Conservation (phyloP, 495 filamentous ascomycete species). For the Aspergillus incahuasiensis region DNA sequence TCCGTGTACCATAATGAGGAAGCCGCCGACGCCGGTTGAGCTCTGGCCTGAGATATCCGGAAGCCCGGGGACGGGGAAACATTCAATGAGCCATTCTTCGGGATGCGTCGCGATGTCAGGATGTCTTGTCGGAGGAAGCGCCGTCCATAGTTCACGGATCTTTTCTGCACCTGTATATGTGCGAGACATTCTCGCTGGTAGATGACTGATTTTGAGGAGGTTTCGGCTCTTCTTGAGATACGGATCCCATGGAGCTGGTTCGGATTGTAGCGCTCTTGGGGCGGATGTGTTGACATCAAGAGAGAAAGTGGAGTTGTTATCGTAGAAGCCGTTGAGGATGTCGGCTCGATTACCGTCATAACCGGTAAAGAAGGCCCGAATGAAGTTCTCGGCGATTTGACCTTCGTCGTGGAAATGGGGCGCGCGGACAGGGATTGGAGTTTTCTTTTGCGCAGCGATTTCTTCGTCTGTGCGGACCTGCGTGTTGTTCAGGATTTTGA, state of each 20-base stretch:
- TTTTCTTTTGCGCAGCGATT: constrained; percentile 48
- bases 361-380: constrained; percentile 65
- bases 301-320: constrained; percentile 72
- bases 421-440: constrained; percentile 62
- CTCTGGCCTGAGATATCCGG: constrained; percentile 65
- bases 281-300: constrained; percentile 64
- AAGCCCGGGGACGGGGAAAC: constrained; percentile 67
- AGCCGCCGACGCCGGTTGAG: constrained; percentile 62
- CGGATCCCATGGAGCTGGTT: constrained; percentile 55
- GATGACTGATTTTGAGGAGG: constrained; percentile 61
- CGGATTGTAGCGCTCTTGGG: constrained; percentile 44
- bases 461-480: constrained; percentile 68
- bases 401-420: constrained; percentile 72
- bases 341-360: constrained; percentile 68
- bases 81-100: constrained; percentile 75
- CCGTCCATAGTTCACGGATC: constrained; percentile 65
- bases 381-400: constrained; percentile 68
- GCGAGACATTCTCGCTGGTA: constrained; percentile 56
- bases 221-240: constrained; percentile 83
- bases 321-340: constrained; percentile 67
- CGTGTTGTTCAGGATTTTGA: constrained; percentile 66
- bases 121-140: constrained; percentile 71
- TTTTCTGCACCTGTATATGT: constrained; percentile 56
- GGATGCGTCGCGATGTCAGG: constrained; percentile 58
- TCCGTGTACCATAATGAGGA: constrained; percentile 75